phyloP scores from a whole-genome alignment of 169 alveolate species.

The Cryptosporidium muris region DNA sequence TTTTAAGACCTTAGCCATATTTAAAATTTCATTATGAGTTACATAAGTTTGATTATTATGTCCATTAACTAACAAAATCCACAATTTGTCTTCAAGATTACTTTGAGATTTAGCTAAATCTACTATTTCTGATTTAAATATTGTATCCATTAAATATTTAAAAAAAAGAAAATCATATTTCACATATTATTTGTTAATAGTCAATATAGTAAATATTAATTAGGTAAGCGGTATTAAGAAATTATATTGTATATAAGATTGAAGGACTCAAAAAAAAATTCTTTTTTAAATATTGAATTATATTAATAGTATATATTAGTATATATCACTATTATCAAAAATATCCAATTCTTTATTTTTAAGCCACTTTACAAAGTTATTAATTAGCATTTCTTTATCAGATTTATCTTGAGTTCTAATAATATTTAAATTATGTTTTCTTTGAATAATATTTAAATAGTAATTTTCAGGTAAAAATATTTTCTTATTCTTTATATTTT shows the following conservation, averaged over 20 bases:
- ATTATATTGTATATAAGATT: no score
- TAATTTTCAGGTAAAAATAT: constrained; percentile 13
- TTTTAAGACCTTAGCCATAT: neutral
- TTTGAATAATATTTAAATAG: constrained; percentile 4
- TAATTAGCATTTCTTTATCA: constrained; percentile 1
- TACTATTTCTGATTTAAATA: neutral
- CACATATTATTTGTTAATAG: no score
- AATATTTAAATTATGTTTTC: constrained; percentile 6
- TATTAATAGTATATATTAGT: neutral
- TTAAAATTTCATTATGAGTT: constrained; percentile 1
- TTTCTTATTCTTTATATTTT: neutral
- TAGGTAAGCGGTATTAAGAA: no score
- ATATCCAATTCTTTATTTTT: neutral
- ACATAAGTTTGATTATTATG: constrained; percentile 5
- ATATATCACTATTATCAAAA: neutral
- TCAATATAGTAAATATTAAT: no score
- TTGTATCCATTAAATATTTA: no score
- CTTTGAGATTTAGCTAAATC: constrained; percentile 9
- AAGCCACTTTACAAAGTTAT: constrained; percentile 25
- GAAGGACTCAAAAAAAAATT: no score
- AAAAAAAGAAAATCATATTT: no score
- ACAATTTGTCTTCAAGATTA: constrained; percentile 16
- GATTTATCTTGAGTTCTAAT: constrained; percentile 9
- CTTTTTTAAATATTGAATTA: neutral
- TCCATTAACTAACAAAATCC: constrained; percentile 28